These are phyloP conservation scores for Veloboletus limbatus DNA, from an alignment of 1,284 basidiomycete species.

Conservation along the genomic window DNA sequence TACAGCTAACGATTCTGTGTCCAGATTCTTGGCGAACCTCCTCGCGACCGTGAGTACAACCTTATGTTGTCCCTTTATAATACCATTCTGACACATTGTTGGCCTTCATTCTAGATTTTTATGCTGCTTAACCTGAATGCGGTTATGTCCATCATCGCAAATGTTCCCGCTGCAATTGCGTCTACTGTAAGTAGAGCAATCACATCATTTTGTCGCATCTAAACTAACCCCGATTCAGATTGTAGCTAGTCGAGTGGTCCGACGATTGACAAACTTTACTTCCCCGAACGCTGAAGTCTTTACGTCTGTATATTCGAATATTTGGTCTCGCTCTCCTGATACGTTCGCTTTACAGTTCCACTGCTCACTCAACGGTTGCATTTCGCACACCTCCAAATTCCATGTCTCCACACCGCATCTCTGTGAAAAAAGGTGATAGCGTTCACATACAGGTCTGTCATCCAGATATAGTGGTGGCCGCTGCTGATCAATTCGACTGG, in stretches of 20 bases:
- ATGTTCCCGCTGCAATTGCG: constrained; percentile 68
- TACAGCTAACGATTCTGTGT: constrained; percentile 2
- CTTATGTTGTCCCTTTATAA: neutral
- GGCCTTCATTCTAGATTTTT: constrained; percentile 45
- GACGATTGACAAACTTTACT: constrained; percentile 60
- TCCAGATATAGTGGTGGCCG: neutral
- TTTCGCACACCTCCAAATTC: constrained; percentile 35
- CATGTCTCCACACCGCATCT: constrained; percentile 31
- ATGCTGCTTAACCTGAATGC: constrained; percentile 71
- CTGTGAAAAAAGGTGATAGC: constrained; percentile 37
- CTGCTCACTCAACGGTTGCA: constrained; percentile 37
- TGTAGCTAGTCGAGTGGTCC: constrained; percentile 67
- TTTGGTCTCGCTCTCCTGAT: constrained; percentile 1
- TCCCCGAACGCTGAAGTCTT: constrained; percentile 51
- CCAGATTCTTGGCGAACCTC: constrained; percentile 63
- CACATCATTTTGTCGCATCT: fast-evolving
- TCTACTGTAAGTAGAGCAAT: constrained; percentile 49
- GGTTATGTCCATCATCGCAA: constrained; percentile 72
- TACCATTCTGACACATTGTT: constrained; percentile 1
- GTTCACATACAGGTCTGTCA: constrained; percentile 52
- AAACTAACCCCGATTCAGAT: constrained; percentile 44
- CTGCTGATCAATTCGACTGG: neutral
- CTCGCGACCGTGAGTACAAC: constrained; percentile 53
- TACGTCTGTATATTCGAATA: constrained; percentile 40
- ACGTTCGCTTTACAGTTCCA: constrained; percentile 25